Conservation (phyloP, 371 early-diverging fungal genomes). For the Mortierella sp. region DNA sequence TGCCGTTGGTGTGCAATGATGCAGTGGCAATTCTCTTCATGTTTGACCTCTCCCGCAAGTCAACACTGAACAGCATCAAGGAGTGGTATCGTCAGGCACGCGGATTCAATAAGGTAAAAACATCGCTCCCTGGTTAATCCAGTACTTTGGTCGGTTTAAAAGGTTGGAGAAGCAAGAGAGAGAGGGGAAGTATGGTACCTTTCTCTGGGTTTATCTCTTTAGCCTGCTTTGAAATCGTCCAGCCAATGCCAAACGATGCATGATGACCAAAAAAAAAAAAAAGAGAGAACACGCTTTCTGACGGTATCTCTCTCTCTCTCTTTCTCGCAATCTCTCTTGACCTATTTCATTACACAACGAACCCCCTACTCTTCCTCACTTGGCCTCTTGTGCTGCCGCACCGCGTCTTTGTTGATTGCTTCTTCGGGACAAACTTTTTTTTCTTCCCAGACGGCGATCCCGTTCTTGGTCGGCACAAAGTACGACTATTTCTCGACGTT, state of each 20-base stretch:
- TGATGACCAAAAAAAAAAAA: no score
- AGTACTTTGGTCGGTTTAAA: not conserved
- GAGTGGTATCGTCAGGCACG: constrained; percentile 98
- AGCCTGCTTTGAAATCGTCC: not conserved
- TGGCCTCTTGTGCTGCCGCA: not conserved
- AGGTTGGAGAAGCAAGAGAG: no score
- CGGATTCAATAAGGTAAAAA: constrained; percentile 88
- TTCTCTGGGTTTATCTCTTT: not conserved
- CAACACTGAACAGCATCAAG: constrained; percentile 92
- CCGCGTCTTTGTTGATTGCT: no score
- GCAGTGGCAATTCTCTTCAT: constrained; percentile 95
- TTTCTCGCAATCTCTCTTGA: not conserved
- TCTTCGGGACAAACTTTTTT: not conserved
- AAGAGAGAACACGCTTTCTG: no score
- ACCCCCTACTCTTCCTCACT: no score
- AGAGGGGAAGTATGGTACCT: no score
- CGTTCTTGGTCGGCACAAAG: constrained; percentile 96
- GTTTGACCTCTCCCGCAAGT: constrained; percentile 94
- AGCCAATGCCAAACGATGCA: constrained; percentile 4
- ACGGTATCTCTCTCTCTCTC: not conserved
- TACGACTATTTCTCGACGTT: constrained; percentile 92
- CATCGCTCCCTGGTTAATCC: not conserved
- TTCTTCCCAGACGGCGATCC: constrained; percentile 81
- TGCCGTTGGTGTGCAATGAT: constrained; percentile 96
- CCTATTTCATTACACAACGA: no score